Conservation (phyloP, 1,139 yeast genomes). For the Taiozyma onychis region DNA sequence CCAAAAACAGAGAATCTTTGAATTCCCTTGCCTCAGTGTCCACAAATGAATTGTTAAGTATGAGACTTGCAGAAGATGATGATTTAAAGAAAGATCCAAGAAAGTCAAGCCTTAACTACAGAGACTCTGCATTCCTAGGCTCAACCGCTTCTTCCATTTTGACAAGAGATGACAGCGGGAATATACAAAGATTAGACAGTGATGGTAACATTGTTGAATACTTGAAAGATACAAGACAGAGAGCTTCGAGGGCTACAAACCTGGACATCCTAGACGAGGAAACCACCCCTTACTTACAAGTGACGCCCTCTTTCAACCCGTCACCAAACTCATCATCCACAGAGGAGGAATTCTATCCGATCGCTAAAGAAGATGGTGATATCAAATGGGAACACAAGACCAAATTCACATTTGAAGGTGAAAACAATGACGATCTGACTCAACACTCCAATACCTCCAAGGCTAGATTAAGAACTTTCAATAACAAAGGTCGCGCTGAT, state of each 20-base stretch:
- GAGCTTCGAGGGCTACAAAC: constrained; percentile 19
- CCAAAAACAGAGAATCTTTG: constrained; percentile 47
- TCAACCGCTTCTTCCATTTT: constrained; percentile 21
- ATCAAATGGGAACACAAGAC: constrained; percentile 18
- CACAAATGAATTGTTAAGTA: constrained; percentile 77
- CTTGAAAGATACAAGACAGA: constrained; percentile 11
- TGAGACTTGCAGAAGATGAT: constrained; percentile 65
- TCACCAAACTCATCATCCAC: constrained; percentile 17
- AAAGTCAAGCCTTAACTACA: constrained; percentile 32
- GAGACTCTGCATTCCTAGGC: constrained; percentile 36
- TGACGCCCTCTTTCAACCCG: constrained; percentile 6
- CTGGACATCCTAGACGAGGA: constrained; percentile 22
- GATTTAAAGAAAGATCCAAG: constrained; percentile 35
- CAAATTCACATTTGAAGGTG: constrained; percentile 10
- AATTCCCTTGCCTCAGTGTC: constrained; percentile 80
- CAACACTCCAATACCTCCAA: constrained; percentile 11
- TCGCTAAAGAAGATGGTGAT: constrained; percentile 12
- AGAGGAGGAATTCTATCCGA: constrained; percentile 23
- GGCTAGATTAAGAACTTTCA: constrained; percentile 22
- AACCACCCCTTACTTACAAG: constrained; percentile 11
- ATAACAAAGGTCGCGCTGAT: constrained; percentile 20
- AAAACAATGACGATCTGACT: not conserved
- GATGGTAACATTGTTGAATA: constrained; percentile 44
- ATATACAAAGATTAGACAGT: constrained; percentile 47
- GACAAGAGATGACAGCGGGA: constrained; percentile 31